Evolutionary conservation across 345 rosid genomes (phyloP), one percentile per base, ranked within the genome.

Genomic region (Rhodamnia argentea): DNA sequence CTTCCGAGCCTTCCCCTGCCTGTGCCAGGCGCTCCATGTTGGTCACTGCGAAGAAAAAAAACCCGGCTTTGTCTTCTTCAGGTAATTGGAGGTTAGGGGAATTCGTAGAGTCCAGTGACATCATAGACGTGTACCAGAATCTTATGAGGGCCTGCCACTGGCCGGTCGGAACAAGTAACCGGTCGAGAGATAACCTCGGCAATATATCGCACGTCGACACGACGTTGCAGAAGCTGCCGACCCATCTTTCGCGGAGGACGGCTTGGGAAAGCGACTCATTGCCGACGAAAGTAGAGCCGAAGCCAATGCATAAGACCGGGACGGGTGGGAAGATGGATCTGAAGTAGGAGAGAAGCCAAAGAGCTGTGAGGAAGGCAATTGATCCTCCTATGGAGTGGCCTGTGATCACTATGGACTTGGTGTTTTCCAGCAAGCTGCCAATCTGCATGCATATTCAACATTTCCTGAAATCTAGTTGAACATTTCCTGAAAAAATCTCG

Each of bases 341-440:
- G 70, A 90, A 85, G 87, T 87, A 40, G 54, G 92, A 95, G 89
- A 96, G 98, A 27, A 97, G 96, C 94, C 94, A 91, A 26, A 97
- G 94, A 84, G 96, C 91, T 81, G 93, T 85, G 56, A 97, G 94
- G 60, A 94, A 89, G 22, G 98, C 94, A 5, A 85, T 83, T 18
- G 99, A 87, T 40, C 95, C 98, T 29, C 99, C 95, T 32, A 93
- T 60, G 44, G 94, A 95, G 84, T 97, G 97, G 82, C 99, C 99
- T 11, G 97, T 90, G 24, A 93, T 87, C 52, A 96, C 93, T 24
- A 97, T 87, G 5, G 91, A 92, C 89, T 90, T 90, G 90, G 88
- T 86, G 53, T 87, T 87, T 86, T 88, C 76, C 82, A 82, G 37
- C 59, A 93, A 20, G 10, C 26, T 84, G 4, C 13, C 7, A 37